Conservation (phyloP, 495 filamentous ascomycete species). For the Penicillium goetzii region DNA sequence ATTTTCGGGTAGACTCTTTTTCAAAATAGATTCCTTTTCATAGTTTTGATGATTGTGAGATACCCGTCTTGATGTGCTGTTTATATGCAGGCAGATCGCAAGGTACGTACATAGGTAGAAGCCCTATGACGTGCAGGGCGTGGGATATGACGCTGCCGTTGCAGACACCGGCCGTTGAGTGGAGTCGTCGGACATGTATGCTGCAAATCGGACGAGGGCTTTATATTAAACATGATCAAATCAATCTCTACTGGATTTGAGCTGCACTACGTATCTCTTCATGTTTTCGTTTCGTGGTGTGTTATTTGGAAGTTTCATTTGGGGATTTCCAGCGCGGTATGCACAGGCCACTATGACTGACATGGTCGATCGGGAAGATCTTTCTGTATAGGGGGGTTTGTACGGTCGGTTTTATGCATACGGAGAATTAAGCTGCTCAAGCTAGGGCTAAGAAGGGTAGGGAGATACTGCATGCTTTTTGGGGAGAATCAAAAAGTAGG, state of each 20-base stretch:
- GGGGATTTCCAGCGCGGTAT: too few relatives aligned
- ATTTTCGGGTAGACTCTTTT: conserved; percentile 20
- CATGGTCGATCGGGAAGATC: not conserved
- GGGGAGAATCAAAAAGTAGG: too few relatives aligned
- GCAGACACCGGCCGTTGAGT: conserved; percentile 1
- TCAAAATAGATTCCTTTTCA: not conserved
- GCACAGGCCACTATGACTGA: too few relatives aligned
- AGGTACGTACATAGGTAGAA: not conserved
- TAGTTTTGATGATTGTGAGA: not conserved
- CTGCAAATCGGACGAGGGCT: conserved; percentile 7
- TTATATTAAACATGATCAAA: conserved; percentile 7
- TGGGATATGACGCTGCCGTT: conserved; percentile 24
- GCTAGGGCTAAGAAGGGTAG: too few relatives aligned
- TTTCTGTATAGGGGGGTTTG: not conserved
- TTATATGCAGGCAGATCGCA: conserved; percentile 3
- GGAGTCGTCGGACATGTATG: not conserved
- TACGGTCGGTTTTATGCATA: not conserved
- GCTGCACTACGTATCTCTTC: too few relatives aligned
- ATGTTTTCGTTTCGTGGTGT: not conserved
- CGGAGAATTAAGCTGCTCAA: too few relatives aligned
- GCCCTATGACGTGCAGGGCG: conserved; percentile 29
- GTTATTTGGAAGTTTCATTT: not conserved
- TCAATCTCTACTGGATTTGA: not conserved
- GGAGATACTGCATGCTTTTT: too few relatives aligned
- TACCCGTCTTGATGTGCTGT: not conserved